These are phyloP conservation scores for Amanita fuliginea DNA, from an alignment of 768 basidiomycete species.

Conservation along the genomic window DNA sequence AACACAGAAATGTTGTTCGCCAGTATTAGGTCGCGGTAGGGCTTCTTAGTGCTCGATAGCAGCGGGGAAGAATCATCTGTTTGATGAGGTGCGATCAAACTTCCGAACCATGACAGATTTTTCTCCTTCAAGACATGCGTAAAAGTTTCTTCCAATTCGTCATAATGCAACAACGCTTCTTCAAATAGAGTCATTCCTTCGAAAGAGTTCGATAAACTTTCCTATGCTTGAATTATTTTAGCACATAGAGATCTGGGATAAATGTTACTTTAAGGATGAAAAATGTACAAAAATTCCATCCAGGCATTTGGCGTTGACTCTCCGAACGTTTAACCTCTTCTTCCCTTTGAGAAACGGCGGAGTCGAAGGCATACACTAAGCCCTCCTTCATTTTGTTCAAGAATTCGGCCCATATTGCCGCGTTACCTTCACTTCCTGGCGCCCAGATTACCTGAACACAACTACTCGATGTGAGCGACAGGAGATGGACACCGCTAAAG, in stretches of 20 bases:
- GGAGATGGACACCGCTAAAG: not conserved
- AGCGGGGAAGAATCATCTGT: constrained; percentile 77
- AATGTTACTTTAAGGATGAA: constrained; percentile 79
- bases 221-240: constrained; percentile 37
- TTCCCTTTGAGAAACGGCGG: constrained; percentile 64
- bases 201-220: constrained; percentile 87
- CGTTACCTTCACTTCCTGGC: constrained; percentile 52
- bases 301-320: constrained; percentile 81
- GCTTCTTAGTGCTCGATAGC: constrained; percentile 69
- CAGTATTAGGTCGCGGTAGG: constrained; percentile 82
- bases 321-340: constrained; percentile 90
- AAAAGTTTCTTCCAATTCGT: constrained; percentile 85
- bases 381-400: constrained; percentile 86
- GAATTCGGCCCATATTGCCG: constrained; percentile 80
- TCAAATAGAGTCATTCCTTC: constrained; percentile 85
- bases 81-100: constrained; percentile 56
- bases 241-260: constrained; percentile 1
- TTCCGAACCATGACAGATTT: constrained; percentile 89
- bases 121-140: constrained; percentile 62
- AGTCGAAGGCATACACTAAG: constrained; percentile 74
- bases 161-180: constrained; percentile 81
- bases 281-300: constrained; percentile 98
- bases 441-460: constrained; percentile 79
- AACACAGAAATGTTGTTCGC: constrained; percentile 88
- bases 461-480: constrained; percentile 24